Conservation (phyloP, 2,329 filamentous ascomycete genomes). For the Arthrinium phaeospermum region DNA sequence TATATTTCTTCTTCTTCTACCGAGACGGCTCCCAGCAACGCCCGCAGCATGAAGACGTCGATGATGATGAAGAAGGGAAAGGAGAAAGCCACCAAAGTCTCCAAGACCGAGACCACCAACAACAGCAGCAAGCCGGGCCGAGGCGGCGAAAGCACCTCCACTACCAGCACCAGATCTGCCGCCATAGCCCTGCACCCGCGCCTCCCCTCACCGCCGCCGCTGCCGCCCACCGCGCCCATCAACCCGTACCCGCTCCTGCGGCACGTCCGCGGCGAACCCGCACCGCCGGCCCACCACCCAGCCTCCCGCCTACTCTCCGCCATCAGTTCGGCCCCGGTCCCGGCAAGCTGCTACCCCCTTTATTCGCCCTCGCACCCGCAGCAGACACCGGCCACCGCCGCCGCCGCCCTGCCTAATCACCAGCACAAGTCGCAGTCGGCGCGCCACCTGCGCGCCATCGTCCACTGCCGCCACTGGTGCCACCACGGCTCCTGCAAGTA, state of each 20-base stretch:
- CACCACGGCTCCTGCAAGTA: slow-evolving; percentile 53
- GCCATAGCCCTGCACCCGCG: background rate
- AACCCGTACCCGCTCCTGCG: background rate
- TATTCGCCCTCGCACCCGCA: slow-evolving; percentile 20
- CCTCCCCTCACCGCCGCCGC: slow-evolving; percentile 2
- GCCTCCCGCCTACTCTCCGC: slow-evolving; percentile 13
- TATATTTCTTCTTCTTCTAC: background rate
- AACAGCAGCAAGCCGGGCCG: background rate
- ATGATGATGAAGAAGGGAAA: slow-evolving; percentile 1
- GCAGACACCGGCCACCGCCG: slow-evolving; percentile 17
- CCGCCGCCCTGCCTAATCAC: background rate
- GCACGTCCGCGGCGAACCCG: background rate
- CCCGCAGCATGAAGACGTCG: background rate
- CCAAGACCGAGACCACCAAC: slow-evolving; percentile 13
- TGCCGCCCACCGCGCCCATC: background rate
- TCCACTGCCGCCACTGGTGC: slow-evolving; percentile 55
- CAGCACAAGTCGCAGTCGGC: background rate
- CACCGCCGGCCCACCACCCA: slow-evolving; percentile 1
- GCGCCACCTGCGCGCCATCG: slow-evolving; percentile 16
- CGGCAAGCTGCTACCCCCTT: background rate
- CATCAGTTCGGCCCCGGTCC: slow-evolving; percentile 8
- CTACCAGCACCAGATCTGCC: background rate
- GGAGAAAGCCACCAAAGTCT: background rate
- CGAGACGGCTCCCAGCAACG: background rate
- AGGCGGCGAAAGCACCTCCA: background rate